These are phyloP conservation scores for Nemophila menziesii DNA, from an alignment of 257 asterid species.

Conservation along the genomic window DNA sequence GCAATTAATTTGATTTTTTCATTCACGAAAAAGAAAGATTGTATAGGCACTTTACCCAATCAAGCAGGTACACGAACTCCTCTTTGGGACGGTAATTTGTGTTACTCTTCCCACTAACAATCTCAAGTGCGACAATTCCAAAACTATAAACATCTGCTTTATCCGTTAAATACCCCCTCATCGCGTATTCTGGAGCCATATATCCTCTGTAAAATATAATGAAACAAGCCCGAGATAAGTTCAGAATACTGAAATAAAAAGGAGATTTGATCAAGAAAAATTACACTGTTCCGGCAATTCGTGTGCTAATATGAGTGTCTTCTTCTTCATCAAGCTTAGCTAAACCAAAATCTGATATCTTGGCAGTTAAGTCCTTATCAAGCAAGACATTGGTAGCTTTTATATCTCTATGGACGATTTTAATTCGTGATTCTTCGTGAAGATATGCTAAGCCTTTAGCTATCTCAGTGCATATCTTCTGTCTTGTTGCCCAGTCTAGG, in stretches of 20 bases:
- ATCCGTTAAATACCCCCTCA: conserved; percentile 42
- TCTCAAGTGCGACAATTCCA: conserved; percentile 33
- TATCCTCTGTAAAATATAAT: conserved; percentile 23
- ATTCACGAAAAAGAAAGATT: background rate
- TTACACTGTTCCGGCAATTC: conserved; percentile 40
- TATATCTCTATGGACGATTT: conserved; percentile 35
- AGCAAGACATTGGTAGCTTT: conserved; percentile 34
- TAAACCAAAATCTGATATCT: conserved; percentile 39
- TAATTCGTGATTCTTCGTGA: conserved; percentile 36
- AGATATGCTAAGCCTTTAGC: conserved; percentile 37
- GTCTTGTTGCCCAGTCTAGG: conserved; percentile 30
- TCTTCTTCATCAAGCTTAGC: conserved; percentile 41
- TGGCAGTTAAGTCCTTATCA: conserved; percentile 32
- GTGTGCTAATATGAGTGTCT: conserved; percentile 39
- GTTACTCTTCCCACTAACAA: conserved; percentile 42
- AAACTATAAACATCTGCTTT: conserved; percentile 41
- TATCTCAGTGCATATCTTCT: conserved; percentile 26
- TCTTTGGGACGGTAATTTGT: conserved; percentile 40
- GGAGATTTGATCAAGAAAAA: background rate
- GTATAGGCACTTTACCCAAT: conserved; percentile 23
- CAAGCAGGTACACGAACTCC: conserved; percentile 43
- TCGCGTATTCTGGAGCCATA: conserved; percentile 42
- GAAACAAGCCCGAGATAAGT: no score
- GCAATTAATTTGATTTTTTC: no score
- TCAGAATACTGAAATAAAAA: background rate